These are phyloP conservation scores for Gossypium schwendimanii DNA, from an alignment of 441 rosid genomes.

Conservation along the genomic window DNA sequence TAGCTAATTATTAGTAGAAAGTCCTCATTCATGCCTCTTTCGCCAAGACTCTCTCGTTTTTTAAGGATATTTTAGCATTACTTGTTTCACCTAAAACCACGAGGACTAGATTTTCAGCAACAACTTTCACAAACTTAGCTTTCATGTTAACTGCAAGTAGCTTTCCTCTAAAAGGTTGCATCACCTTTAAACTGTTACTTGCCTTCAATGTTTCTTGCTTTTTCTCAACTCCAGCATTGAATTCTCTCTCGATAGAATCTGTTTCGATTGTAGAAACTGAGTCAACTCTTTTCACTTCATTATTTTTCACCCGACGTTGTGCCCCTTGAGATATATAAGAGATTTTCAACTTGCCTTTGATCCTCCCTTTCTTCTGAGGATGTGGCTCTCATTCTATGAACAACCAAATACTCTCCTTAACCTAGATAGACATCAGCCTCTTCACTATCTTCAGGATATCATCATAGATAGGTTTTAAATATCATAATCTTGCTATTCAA, in stretches of 20 bases:
- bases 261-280: too few relatives aligned
- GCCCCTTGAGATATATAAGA: slow-evolving; percentile 46
- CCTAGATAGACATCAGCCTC: too few relatives aligned
- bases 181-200: slow-evolving; percentile 10
- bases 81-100: slow-evolving; percentile 34
- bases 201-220: slow-evolving; percentile 50
- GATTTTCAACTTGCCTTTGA: slow-evolving; percentile 60
- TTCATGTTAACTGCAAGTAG: too few relatives aligned
- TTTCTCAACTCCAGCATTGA: slow-evolving; percentile 21
- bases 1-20: too few relatives aligned
- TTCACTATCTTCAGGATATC: neutral
- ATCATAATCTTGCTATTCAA: neutral
- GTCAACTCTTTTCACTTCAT: neutral
- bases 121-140: too few relatives aligned
- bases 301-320: slow-evolving; percentile 25
- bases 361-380: neutral
- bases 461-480: neutral
- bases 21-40: slow-evolving; percentile 23
- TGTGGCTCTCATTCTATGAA: neutral
- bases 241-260: too few relatives aligned
- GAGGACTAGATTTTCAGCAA: slow-evolving; percentile 32
- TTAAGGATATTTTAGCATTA: too few relatives aligned
- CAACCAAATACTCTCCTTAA: neutral
- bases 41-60: too few relatives aligned
- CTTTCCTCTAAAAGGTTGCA: too few relatives aligned